phyloP scores from a whole-genome alignment of 1,284 basidiomycete species.

The Apiotrichum brassicae region DNA sequence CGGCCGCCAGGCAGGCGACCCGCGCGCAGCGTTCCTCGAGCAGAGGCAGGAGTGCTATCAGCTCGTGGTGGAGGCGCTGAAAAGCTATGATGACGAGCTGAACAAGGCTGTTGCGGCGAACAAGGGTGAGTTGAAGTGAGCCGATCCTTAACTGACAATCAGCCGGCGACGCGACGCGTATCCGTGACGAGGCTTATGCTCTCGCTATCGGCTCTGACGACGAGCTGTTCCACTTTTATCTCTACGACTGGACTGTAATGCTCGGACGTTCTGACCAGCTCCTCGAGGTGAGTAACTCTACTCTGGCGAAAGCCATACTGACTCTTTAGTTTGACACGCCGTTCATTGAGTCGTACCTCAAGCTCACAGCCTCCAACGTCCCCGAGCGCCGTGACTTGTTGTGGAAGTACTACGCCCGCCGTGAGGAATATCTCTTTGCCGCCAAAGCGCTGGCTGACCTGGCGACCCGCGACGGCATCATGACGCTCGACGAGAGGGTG shows the following conservation, averaged over 20 bases:
- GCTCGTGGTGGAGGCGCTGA: constrained; percentile 72
- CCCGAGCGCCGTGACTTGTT: constrained; percentile 74
- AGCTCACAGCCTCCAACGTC: constrained; percentile 27
- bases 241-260: constrained; percentile 90
- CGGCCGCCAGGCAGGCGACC: constrained; percentile 57
- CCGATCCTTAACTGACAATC: neutral
- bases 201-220: constrained; percentile 78
- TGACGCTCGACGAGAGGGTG: constrained; percentile 65
- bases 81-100: constrained; percentile 62
- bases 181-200: constrained; percentile 45
- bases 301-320: neutral
- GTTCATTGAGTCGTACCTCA: constrained; percentile 73
- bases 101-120: constrained; percentile 19
- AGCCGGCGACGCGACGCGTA: constrained; percentile 4
- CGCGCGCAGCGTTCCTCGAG: constrained; percentile 57
- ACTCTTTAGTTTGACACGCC: constrained; percentile 37
- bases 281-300: constrained; percentile 60
- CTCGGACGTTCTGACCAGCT: constrained; percentile 78
- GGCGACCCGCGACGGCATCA: constrained; percentile 69
- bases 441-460: constrained; percentile 79
- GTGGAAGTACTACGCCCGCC: constrained; percentile 95
- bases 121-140: constrained; percentile 15
- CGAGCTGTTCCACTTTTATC: constrained; percentile 84
- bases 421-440: constrained; percentile 74
- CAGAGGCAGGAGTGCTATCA: constrained; percentile 71